These are phyloP conservation scores for Climacium dendroides DNA, from an alignment of 225 moss, liverwort and hornwort genomes.

Conservation along the genomic window DNA sequence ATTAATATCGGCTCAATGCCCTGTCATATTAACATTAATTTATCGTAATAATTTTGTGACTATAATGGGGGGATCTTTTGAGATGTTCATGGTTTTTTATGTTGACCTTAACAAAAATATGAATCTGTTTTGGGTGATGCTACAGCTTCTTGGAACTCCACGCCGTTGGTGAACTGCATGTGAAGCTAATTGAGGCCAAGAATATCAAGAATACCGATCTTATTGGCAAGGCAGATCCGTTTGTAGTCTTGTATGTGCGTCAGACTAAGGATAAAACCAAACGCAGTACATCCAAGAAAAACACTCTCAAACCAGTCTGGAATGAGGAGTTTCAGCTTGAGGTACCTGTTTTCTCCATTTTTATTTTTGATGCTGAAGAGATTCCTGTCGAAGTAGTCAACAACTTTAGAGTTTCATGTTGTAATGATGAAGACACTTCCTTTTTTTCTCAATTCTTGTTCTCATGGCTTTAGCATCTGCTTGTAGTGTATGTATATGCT, in stretches of 20 bases:
- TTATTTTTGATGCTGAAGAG: not conserved
- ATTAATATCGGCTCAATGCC: not conserved
- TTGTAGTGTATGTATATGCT: not conserved
- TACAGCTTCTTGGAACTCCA: slow-evolving; percentile 71
- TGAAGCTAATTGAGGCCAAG: slow-evolving; percentile 53
- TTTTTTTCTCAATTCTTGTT: not conserved
- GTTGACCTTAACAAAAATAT: not conserved
- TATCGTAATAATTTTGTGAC: not conserved
- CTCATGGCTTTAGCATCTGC: not conserved
- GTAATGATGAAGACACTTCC: not conserved
- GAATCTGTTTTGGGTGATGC: not conserved
- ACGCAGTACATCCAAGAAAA: slow-evolving; percentile 38
- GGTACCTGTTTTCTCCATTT: slow-evolving; percentile 14
- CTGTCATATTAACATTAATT: not conserved
- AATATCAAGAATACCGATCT: slow-evolving; percentile 76
- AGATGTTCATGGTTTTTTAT: not conserved
- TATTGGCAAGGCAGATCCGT: slow-evolving; percentile 82
- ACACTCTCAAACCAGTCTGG: slow-evolving; percentile 64
- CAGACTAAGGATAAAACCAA: slow-evolving; percentile 65
- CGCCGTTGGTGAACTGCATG: slow-evolving; percentile 49
- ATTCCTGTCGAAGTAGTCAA: not conserved
- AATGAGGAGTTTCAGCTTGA: slow-evolving; percentile 61
- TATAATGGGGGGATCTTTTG: not conserved
- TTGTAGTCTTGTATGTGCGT: slow-evolving; percentile 65
- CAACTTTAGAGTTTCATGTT: not conserved